A percentile compares a stretch with the other conserved stretches of the same genome.
Evolutionary conservation across 176 grass and related monocot genomes (phyloP).

Genomic region (Juncus inflexus): DNA sequence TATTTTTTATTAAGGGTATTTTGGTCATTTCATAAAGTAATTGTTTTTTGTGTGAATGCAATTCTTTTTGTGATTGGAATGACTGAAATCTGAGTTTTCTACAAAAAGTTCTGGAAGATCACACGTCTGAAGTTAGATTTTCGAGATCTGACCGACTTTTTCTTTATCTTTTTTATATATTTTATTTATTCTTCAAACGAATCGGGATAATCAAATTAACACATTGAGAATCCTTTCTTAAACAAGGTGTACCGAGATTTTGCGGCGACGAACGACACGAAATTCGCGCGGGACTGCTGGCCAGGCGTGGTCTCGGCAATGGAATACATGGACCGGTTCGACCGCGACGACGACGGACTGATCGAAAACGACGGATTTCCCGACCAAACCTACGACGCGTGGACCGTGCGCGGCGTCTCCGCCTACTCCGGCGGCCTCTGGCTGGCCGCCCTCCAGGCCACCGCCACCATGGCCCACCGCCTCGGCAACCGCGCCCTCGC

Average conservation of each 20-base stretch:
- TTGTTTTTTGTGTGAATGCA: too few relatives aligned
- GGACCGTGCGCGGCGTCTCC: slow-evolving; percentile 84
- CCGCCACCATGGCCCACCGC: slow-evolving; percentile 59
- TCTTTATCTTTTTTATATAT: too few relatives aligned
- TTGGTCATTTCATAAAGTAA: too few relatives aligned
- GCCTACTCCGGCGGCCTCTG: slow-evolving; percentile 93
- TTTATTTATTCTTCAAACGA: too few relatives aligned
- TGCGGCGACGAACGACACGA: slow-evolving; percentile 60
- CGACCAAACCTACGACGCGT: slow-evolving; percentile 97
- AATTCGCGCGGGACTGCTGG: slow-evolving; percentile 92
- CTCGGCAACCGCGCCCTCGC: slow-evolving; percentile 68
- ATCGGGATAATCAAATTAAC: too few relatives aligned
- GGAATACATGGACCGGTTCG: slow-evolving; percentile 94
- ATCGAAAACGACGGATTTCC: slow-evolving; percentile 98
- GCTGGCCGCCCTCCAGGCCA: slow-evolving; percentile 88
- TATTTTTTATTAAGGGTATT: too few relatives aligned
- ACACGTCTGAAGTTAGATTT: too few relatives aligned
- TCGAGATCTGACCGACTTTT: too few relatives aligned
- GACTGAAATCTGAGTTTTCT: too few relatives aligned
- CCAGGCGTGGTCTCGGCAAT: slow-evolving; percentile 83
- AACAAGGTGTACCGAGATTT: slow-evolving; percentile 62
- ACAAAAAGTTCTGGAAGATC: too few relatives aligned
- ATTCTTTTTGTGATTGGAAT: too few relatives aligned
- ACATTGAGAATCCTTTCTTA: too few relatives aligned
- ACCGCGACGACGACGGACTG: slow-evolving; percentile 70